Evolutionary conservation across 1,284 basidiomycete genomes (phyloP), one percentile per base, ranked within the genome.

Genomic region (Singerocomus rubriflavus): DNA sequence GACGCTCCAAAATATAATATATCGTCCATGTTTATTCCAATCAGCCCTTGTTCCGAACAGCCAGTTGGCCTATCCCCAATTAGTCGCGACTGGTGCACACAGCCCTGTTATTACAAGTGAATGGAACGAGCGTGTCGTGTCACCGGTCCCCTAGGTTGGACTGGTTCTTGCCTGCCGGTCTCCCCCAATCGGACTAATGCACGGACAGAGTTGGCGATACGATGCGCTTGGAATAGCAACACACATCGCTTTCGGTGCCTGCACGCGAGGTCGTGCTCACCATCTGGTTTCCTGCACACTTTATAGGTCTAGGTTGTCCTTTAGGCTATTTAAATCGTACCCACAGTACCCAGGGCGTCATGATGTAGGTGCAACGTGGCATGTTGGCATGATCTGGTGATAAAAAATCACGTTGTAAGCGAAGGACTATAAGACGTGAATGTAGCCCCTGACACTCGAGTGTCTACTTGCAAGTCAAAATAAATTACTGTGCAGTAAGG

Each of bases 401-500:
- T 36, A 30, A 29, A 36, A 44, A n/a, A 40, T 26, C 30, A 13
- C 29, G 32, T 27, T 17, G 26, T 44, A 21, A 21, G 14, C 12
- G 43, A 58, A 40, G 26, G 36, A 35, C 9, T 29, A 17, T 36
- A 17, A n/a, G 35, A 33, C 11, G 21, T 21, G 21, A 21, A 29
- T 7, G 54, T 47, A 25, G n/a, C 38, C 51, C 31, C 32, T 35
- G 10, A 14, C 42, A 34, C n/a, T 16, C 10, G 16, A 52, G 6
- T 38, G 46, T 63, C 50, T 53, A 57, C 3, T 45, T 10, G 16
- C 0, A 11, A 9, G 42, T 13, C 8, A 33, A 44, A 32, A 53
- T 62, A 62, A 65, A n/a, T 66, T 63, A 65, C 31, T 32, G n/a
- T 35, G 30, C 21, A 21, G 12, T 3, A 13, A 4, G 5, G 6